Evolutionary conservation across 768 basidiomycete species (phyloP), one percentile per base, ranked within the genome.

Genomic region (Hemileccinum impolitum): DNA sequence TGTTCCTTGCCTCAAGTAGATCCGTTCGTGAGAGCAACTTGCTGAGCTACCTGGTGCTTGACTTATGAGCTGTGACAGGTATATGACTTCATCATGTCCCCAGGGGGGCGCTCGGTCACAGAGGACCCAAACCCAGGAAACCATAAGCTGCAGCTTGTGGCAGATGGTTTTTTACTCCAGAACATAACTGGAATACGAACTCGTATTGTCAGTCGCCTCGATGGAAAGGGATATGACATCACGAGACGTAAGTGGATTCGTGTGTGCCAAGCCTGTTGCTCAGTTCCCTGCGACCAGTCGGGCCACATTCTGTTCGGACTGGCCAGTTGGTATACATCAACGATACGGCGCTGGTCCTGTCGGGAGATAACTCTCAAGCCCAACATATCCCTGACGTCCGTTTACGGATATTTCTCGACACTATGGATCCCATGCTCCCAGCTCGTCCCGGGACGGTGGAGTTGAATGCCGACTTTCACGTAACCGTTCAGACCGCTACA

Each of bases 211-310:
- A 85, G 80, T 60, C 76, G 91, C 23, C 64, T 93, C 45, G 93
- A 94, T 57, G 85, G 85, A 12, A 84, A 76, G 56, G 93, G 93
- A 8, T 95, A 92, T 57, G 90, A 95, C 57, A 77, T 97, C 45
- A 78, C 86, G 30, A 90, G 82, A 72, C 71, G 94, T 94, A 57
- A 61, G 86, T 66, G 17, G 32, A 36, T 52, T 11, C 28, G 11
- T 19, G 3, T 39, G 30, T 39, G 43, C 32, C 34, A 23, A 43
- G 2, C 26, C 30, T 42, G 47, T n/a, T 21, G 21, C 44, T 57
- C 40, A 58, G 26, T n/a, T 39, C 25, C 23, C 8, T 50, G 13
- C 31, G 17, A 19, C 11, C 50, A 94, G 90, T 94, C 59, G 92
- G 90, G 0, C 90, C 87, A 46, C 84, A 91, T 59, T 72, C 81